Evolutionary conservation across 2,329 filamentous ascomycete genomes (phyloP), one percentile per base, ranked within the genome.

Genomic region (Berkeleyomyces rouxiae): DNA sequence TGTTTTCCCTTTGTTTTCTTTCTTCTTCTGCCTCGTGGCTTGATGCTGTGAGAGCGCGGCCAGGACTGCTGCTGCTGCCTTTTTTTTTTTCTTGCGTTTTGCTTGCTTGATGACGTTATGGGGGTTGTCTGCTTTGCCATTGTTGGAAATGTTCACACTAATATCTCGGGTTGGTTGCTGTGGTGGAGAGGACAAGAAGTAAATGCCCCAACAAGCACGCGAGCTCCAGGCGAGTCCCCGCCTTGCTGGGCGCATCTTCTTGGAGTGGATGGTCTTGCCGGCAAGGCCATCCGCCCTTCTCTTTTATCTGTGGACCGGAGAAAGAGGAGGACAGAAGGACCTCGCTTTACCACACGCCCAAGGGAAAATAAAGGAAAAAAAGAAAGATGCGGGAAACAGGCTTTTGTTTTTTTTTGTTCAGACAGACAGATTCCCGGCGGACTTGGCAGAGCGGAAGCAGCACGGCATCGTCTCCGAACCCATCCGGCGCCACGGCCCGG

Each of bases 111-210:
- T 6, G 6, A 3, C 33, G 47, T n/a, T 55, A 36, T 55, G 51
- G 51, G 51, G 51, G 51, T 39, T 55, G 51, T 13, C 51, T 37
- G 23, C 37, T 55, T 55, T 55, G 51, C 33, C 51, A 37, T 9
- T 61, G 31, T 61, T 61, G 60, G 60, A 61, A 61, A 39, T 53
- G 23, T 49, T 53, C 60, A 61, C 60, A 61, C 60, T 57, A 55
- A 61, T 61, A 55, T 61, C 60, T 61, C 46, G 40, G n/a, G 60
- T n/a, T n/a, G 43, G 42, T 47, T 59, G 58, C 9, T 47, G 58
- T 59, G 58, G 58, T 59, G 36, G 47, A 59, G 58, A 59, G 42
- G 58, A 47, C 16, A 46, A 47, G 40, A 59, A 59, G 58, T 47
- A 42, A 37, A 37, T 33, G 43, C 46, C 33, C 40, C 39, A 23